Evolutionary conservation across 2,329 filamentous ascomycete genomes (phyloP), one percentile per base, ranked within the genome.

Genomic region (Colletotrichum sp.): DNA sequence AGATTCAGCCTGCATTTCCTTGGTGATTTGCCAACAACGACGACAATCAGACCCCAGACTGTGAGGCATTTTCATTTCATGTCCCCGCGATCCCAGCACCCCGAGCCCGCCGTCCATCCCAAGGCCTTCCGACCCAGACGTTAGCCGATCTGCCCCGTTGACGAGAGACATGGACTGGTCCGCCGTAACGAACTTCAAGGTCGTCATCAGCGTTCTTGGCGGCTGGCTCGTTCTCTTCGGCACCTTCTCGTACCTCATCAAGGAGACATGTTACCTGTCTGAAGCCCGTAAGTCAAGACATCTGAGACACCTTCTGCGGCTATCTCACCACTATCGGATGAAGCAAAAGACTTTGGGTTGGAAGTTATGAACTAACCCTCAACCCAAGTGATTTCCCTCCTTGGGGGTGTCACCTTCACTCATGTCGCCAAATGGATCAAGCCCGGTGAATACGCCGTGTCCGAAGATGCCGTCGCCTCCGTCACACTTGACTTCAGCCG

Each of bases 141-240:
- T 8, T 21, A 33, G 27, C 29, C 7, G 31, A 61, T 4, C 29
- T 4, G n/a, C 0, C 21, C 57, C 4, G 29, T 21, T 18, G 31
- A 7, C 18, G 16, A 16, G 4, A 61, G 31, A 34, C 18, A 61
- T 61, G 57, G 57, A 59, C 29, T 59, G 57, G 57, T 21, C 57
- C n/a, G 81, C 80, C 6, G 59, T 82, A 29, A 74, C 68, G 58
- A 74, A 74, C 82, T 98, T 98, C 88, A 97, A 98, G 83, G 93
- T 97, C 76, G 90, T 95, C 68, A 92, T 94, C 80, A 93, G 94
- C 66, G 90, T 94, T 8, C 84, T 98, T 12, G 96, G 96, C 15
- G 96, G 94, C 3, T 98, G 97, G 85, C 92, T 98, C 75, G 95
- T 94, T 0, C 78, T 97, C 16, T 98, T 98, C 80, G 95, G 95